Percentiles rank a stretch among this genome's conserved stretches.
These are phyloP conservation scores for Nothophytophthora sp. DNA, from an alignment of 352 stramenopile genomes.

Conservation along the genomic window DNA sequence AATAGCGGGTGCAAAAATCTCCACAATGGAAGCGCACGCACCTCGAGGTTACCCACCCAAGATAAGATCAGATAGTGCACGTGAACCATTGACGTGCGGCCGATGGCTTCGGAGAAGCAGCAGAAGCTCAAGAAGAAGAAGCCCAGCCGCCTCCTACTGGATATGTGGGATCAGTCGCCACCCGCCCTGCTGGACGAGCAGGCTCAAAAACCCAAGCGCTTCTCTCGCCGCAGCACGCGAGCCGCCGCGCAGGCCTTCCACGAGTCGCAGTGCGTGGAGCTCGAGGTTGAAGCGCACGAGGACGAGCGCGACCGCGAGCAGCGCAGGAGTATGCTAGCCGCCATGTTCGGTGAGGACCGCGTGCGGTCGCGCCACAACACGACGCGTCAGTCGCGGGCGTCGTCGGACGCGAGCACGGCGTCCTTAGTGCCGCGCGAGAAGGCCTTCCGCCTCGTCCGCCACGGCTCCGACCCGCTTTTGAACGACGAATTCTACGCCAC, in stretches of 20 bases:
- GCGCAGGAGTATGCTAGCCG: slow-evolving; percentile 20
- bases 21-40: too few species aligned
- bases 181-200: slow-evolving; percentile 26
- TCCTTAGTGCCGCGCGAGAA: slow-evolving; percentile 36
- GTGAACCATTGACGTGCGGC: too few species aligned
- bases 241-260: slow-evolving; percentile 1
- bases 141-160: not conserved
- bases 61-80: too few species aligned
- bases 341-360: slow-evolving; percentile 22
- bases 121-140: too few species aligned
- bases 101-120: slow-evolving; percentile 23
- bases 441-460: slow-evolving; percentile 39
- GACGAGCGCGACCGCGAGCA: slow-evolving; percentile 26
- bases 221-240: slow-evolving; percentile 19
- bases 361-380: slow-evolving; percentile 5
- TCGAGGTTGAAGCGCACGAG: slow-evolving; percentile 28
- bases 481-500: slow-evolving; percentile 73
- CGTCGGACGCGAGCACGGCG: slow-evolving; percentile 16
- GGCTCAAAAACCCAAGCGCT: slow-evolving; percentile 10
- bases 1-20: too few species aligned
- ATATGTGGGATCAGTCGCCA: slow-evolving; percentile 13
- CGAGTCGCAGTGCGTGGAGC: slow-evolving; percentile 23
- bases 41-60: too few species aligned
- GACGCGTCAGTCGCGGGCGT: slow-evolving; percentile 19
- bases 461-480: slow-evolving; percentile 61